These are phyloP conservation scores for Monilinia vaccinii-corymbosi DNA, from an alignment of 2,329 filamentous ascomycete species.

Conservation along the genomic window DNA sequence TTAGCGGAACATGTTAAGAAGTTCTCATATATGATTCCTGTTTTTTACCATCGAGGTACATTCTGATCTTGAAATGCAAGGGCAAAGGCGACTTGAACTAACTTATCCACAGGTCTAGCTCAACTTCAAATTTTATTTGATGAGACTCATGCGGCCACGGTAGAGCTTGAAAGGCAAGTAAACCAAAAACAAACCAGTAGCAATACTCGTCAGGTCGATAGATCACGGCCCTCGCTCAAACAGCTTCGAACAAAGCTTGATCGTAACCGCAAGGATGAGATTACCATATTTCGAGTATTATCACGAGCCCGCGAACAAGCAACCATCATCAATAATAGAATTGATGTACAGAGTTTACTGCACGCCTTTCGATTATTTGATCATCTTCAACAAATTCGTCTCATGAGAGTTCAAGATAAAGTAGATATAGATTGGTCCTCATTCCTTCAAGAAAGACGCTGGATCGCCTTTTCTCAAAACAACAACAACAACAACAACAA, in stretches of 20 bases:
- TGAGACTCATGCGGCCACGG: slow-evolving; percentile 5
- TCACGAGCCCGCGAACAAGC: slow-evolving; percentile 21
- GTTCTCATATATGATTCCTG: slow-evolving; percentile 51
- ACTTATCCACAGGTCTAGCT: slow-evolving; percentile 1
- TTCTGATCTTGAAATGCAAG: neutral
- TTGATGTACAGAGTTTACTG: slow-evolving; percentile 19
- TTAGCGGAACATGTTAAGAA: slow-evolving; percentile 47
- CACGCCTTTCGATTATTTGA: slow-evolving; percentile 39
- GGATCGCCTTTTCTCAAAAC: slow-evolving; percentile 15
- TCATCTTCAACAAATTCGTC: slow-evolving; percentile 53
- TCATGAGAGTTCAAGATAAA: slow-evolving; percentile 52
- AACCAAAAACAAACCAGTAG: neutral
- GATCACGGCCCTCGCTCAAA: slow-evolving; percentile 10
- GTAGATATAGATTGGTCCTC: slow-evolving; percentile 45
- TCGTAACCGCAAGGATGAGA: slow-evolving; percentile 12
- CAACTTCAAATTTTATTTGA: slow-evolving; percentile 7
- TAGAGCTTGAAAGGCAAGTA: slow-evolving; percentile 8
- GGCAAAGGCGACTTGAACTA: neutral
- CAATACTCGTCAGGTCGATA: slow-evolving; percentile 7
- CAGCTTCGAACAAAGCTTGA: slow-evolving; percentile 11
- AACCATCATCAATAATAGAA: slow-evolving; percentile 16
- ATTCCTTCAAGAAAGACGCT: slow-evolving; percentile 36
- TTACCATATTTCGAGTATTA: slow-evolving; percentile 15
- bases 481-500: slow-evolving; percentile 5
- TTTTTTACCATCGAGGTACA: slow-evolving; percentile 46